Evolutionary conservation across 1,139 yeast species (phyloP).

Genomic region (Kodamaea fungicola): DNA sequence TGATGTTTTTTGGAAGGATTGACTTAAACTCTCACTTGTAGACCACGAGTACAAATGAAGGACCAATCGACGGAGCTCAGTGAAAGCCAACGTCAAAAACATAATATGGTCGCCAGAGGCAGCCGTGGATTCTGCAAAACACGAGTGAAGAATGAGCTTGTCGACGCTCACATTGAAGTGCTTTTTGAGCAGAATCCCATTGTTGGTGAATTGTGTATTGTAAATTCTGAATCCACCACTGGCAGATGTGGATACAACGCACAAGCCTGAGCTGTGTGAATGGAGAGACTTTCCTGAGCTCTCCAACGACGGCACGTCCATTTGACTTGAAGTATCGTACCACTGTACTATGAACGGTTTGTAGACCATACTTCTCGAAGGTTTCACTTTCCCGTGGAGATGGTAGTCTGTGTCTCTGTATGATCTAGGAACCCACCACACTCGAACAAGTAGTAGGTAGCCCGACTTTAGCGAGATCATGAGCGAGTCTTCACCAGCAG

Average conservation of each 20-base stretch:
- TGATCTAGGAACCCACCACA: slow-evolving; percentile 32
- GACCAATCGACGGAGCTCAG: slow-evolving; percentile 34
- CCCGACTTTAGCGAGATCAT: slow-evolving; percentile 43
- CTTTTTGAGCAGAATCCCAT: slow-evolving; percentile 36
- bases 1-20: slow-evolving; percentile 22
- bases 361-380: slow-evolving; percentile 15
- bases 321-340: slow-evolving; percentile 37
- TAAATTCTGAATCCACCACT: slow-evolving; percentile 37
- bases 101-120: slow-evolving; percentile 29
- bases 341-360: slow-evolving; percentile 51
- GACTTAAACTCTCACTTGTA: slow-evolving; percentile 21
- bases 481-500: slow-evolving; percentile 37
- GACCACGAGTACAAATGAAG: slow-evolving; percentile 42
- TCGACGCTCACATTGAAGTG: slow-evolving; percentile 40
- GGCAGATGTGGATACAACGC: slow-evolving; percentile 38
- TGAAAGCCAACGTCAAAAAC: slow-evolving; percentile 34
- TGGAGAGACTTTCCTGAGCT: slow-evolving; percentile 34
- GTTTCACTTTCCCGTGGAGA: slow-evolving; percentile 9
- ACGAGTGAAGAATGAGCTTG: slow-evolving; percentile 40
- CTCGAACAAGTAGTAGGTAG: slow-evolving; percentile 33
- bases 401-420: slow-evolving; percentile 26
- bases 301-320: slow-evolving; percentile 20
- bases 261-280: slow-evolving; percentile 36
- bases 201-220: slow-evolving; percentile 30
- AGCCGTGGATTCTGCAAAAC: slow-evolving; percentile 34